Evolutionary conservation across 2,329 filamentous ascomycete species (phyloP), one percentile per base, ranked within the genome.

Genomic region (Aspergillus quadricinctus): DNA sequence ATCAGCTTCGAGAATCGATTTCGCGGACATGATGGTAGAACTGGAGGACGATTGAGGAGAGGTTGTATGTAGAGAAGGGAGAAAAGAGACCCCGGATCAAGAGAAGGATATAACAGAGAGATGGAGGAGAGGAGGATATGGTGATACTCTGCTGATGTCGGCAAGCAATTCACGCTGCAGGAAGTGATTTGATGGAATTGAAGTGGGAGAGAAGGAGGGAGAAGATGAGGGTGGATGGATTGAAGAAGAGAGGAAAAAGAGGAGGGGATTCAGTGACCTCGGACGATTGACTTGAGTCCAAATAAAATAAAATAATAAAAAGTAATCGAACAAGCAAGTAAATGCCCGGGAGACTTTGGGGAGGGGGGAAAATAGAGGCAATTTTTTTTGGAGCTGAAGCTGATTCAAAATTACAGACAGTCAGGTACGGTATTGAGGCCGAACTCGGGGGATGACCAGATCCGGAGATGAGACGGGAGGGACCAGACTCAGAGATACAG

Each of bases 1-100:
- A 83, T 99, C 94, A 84, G 93, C 93, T 85, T 99, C 94, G 84
- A 89, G 81, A 76, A 99, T 97, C 67, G 93, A 89, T 83, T 99
- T 99, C 79, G 94, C 90, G 76, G 90, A 92, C 91, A 95, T 95
- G 72, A 72, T 84, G 78, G 61, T 56, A 65, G 64, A 68, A 67
- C 66, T 59, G 66, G 68, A 56, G 51, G 50, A 17, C 6, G 14
- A n/a, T 17, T 7, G 14, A 37, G 31, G 21, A 25, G 54, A 50
- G 55, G 40, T 52, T 11, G 43, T 46, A 27, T 21, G 23, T 23
- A 55, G 55, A 53, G 50, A 57, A 31, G 37, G 35, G 55, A 50
- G 57, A n/a, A 28, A 49, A n/a, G 35, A 49, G 46, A 45, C 37
- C 48, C 41, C 8, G 40, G 10, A 25, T 46, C n/a, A 37, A 37